A percentile compares a stretch with the other conserved stretches of the same genome.
phyloP scores from a whole-genome alignment of 352 stramenopile genomes.

The Phytophthora hybrid region DNA sequence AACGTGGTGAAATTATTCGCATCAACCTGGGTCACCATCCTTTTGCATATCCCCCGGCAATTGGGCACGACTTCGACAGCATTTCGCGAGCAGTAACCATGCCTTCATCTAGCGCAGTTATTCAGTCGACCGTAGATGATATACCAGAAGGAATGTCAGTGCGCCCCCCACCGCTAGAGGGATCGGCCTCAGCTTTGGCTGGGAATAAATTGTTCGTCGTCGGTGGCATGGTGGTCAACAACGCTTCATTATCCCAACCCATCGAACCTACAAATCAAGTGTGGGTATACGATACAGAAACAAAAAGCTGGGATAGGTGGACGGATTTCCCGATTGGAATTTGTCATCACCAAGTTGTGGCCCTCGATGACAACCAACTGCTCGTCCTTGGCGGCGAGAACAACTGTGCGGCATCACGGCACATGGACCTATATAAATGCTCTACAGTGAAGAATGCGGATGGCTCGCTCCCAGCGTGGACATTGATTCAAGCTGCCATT shows the following conservation, averaged over 20 bases:
- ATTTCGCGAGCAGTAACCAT: constrained; percentile 64
- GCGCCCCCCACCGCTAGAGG: constrained; percentile 52
- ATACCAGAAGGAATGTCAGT: background rate
- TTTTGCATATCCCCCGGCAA: constrained; percentile 78
- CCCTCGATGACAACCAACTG: constrained; percentile 76
- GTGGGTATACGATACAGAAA: constrained; percentile 68
- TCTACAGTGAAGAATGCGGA: constrained; percentile 64
- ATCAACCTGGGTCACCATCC: constrained; percentile 85
- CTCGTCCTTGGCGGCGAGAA: constrained; percentile 87
- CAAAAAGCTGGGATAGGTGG: constrained; percentile 78
- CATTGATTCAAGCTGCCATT: constrained; percentile 74
- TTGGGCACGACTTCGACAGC: constrained; percentile 68
- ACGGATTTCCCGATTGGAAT: constrained; percentile 84
- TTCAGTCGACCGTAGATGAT: constrained; percentile 38
- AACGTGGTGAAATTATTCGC: constrained; percentile 88
- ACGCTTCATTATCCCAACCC: constrained; percentile 7
- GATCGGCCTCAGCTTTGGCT: constrained; percentile 65
- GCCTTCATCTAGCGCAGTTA: constrained; percentile 49
- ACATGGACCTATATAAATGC: constrained; percentile 90
- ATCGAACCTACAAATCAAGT: constrained; percentile 64
- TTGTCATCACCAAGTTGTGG: constrained; percentile 79
- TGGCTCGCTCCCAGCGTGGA: constrained; percentile 76
- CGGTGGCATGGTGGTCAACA: constrained; percentile 55
- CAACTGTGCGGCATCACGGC: constrained; percentile 69
- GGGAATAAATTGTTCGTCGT: constrained; percentile 81